Evolutionary conservation across 1,284 basidiomycete genomes (phyloP), one percentile per base, ranked within the genome.

Genomic region (Phylloporus gajari): DNA sequence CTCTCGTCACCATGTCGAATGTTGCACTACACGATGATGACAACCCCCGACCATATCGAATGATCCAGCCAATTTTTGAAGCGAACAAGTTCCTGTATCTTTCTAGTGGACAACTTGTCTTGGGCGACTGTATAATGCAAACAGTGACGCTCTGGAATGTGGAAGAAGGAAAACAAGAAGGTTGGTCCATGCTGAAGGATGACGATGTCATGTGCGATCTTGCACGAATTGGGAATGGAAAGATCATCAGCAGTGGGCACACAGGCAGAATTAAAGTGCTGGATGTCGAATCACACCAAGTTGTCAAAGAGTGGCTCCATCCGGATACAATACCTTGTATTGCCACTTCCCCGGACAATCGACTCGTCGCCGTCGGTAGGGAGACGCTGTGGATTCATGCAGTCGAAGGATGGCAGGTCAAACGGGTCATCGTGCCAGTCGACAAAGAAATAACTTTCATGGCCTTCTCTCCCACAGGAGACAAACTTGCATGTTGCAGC

Each of bases 391-490:
- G 6, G 5, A 38, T 75, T 4, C 56, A 65, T 30, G 56, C 17
- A 32, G 12, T 65, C 25, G n/a, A 69, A 27, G 68, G 13, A 7
- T 7, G 40, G 40, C 35, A 32, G 11, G 25, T 58, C 44, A 30
- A n/a, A 0, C 17, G 42, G 51, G 3, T 19, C 40, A 68, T 67
- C 23, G 5, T n/a, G n/a, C n/a, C 40, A 3, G 15, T 44, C 30
- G 46, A 25, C 3, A 8, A 2, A 0, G 1, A 9, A 3, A 32
- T 40, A 7, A 23, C 0, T 2, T 58, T 44, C 12, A 13, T 68
- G 19, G 59, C 7, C 6, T 75, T 75, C 51, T 76, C 73, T 62
- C 75, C 75, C 0, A 62, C 70, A n/a, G 15, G 61, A 5, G 62
- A 42, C 27, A 63, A 46, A 46, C 62, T 63, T 12, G 71, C 71